phyloP scores from a whole-genome alignment of 306 rosid genomes.

The Corylus heterophylla region DNA sequence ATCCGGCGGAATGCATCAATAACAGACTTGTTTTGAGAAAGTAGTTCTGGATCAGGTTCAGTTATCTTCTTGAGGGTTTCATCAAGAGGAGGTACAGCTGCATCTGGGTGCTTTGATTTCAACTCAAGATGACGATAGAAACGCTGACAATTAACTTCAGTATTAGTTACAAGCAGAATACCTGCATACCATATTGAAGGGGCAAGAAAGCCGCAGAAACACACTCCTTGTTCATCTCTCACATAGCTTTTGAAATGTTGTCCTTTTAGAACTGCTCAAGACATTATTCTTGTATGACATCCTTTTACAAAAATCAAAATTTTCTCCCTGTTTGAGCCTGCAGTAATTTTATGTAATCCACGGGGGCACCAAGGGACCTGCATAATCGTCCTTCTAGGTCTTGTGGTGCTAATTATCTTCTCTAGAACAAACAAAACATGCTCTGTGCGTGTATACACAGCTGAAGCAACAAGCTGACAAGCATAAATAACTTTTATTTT shows the following conservation, averaged over 20 bases:
- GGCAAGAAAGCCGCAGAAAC: not conserved
- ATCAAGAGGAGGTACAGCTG: slow-evolving; percentile 75
- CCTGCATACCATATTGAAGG: not conserved
- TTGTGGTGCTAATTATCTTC: not conserved
- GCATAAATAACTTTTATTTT: not conserved
- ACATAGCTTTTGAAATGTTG: not conserved
- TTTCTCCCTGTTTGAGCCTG: not conserved
- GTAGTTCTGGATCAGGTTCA: slow-evolving; percentile 59
- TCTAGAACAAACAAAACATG: not conserved
- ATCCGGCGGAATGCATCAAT: slow-evolving; percentile 43
- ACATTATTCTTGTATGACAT: not conserved
- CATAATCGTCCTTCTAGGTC: not conserved
- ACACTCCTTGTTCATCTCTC: not conserved
- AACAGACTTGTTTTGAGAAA: slow-evolving; percentile 49
- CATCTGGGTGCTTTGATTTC: slow-evolving; percentile 77
- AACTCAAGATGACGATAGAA: slow-evolving; percentile 66
- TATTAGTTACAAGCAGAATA: slow-evolving; percentile 22
- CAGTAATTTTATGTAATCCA: not conserved
- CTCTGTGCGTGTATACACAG: not conserved
- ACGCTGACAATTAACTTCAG: slow-evolving; percentile 50
- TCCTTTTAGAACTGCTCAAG: not conserved
- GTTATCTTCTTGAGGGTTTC: slow-evolving; percentile 74
- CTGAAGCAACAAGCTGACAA: not conserved
- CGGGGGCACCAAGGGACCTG: not conserved
- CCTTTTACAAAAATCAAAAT: not conserved